phyloP scores from a whole-genome alignment of 768 basidiomycete species.

The Chlorophyllum brunneum region DNA sequence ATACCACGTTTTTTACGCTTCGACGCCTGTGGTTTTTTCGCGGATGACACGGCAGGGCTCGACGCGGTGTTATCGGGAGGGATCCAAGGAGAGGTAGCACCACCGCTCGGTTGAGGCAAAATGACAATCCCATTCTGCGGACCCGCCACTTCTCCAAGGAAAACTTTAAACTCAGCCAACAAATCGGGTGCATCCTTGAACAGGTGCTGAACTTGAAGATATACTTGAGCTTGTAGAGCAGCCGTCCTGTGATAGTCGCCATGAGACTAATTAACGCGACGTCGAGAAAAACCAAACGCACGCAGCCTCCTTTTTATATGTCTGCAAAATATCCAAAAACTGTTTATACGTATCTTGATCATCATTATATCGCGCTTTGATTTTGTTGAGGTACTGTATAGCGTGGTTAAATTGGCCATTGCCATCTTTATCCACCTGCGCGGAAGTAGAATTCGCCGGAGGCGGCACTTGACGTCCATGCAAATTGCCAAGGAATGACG shows the following conservation, averaged over 20 bases:
- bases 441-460: constrained; percentile 17
- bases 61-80: constrained; percentile 4
- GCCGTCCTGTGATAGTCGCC: not conserved
- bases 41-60: constrained; percentile 17
- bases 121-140: constrained; percentile 41
- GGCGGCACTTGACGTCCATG: constrained; percentile 34
- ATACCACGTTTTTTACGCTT: constrained; percentile 57
- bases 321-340: constrained; percentile 84
- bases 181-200: constrained; percentile 83
- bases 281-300: constrained; percentile 30
- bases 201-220: constrained; percentile 72
- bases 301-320: constrained; percentile 86
- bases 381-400: constrained; percentile 97
- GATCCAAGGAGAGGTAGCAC: constrained; percentile 18
- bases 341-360: constrained; percentile 93
- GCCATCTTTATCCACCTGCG: constrained; percentile 43
- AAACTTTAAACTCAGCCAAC: constrained; percentile 77
- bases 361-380: constrained; percentile 85
- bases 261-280: too few species aligned
- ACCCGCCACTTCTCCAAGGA: constrained; percentile 61
- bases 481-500: constrained; percentile 56
- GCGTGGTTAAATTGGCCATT: constrained; percentile 83
- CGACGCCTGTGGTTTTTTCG: constrained; percentile 42
- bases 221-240: constrained; percentile 60
- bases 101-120: constrained; percentile 43